Evolutionary conservation across 225 moss, liverwort and hornwort genomes (phyloP), one percentile per base, ranked within the genome.

Genomic region (Climacium dendroides): DNA sequence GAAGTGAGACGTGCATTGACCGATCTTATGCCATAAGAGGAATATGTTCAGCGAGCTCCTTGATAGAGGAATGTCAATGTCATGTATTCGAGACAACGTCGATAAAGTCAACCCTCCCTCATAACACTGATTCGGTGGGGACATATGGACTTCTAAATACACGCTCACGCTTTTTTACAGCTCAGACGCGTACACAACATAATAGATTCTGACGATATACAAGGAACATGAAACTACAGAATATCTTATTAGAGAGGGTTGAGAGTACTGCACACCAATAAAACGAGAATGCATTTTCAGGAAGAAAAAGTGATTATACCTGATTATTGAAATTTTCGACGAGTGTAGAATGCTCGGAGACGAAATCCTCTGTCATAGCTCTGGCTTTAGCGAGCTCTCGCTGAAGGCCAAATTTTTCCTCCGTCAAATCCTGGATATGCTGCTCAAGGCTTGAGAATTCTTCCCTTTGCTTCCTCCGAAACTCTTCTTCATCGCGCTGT

Each of bases 401-500:
- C 85, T 99, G 99, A 65, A 99, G 91, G 30, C 94, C 92, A 83
- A 95, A 99, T 87, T 99, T 99, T 73, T 99, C 99, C 86, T 97
- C 96, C 22, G 99, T 99, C 52, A 99, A 83, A 89, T 99, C 99
- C 92, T 97, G 96, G 74, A 99, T 99, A 88, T 99, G 95, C 96
- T 98, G 98, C 91, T 98, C 98, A 81, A 98, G 93, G 92, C 92
- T 84, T 39, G 93, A 79, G 85, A 96, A 96, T 85, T 98, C 96
- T 88, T 94, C 96, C 45, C 87, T 88, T 41, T 93, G 89, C 73
- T 92, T 94, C 80, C 89, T 93, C 80, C 91, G 89, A 71, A 88
- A 89, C 63, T 94, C 92, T 66, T 92, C 91, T 74, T 91, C 93
- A 48, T 93, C 91, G 48, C 89, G 93, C 35, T 89, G 91, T 47